phyloP scores from a whole-genome alignment of 805 yeast genomes.

The Saccharomycopsis fermentans region DNA sequence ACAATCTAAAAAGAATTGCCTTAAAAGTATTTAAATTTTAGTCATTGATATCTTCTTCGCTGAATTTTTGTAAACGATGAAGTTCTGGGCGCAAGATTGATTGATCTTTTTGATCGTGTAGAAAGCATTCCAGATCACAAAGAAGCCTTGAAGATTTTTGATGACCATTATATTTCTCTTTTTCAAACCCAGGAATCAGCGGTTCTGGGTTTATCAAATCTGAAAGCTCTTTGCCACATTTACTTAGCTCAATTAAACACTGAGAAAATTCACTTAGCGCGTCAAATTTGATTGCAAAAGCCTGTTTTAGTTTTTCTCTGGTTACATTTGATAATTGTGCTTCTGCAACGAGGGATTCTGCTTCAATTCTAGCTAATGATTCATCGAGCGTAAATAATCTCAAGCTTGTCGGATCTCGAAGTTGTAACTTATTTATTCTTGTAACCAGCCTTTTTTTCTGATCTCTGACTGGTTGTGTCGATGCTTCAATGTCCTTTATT shows the following conservation, averaged over 20 bases:
- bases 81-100: neutral
- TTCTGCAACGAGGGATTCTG: conserved; percentile 97
- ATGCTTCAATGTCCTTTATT: conserved; percentile 91
- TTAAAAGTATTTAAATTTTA: neutral
- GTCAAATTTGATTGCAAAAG: conserved; percentile 94
- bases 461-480: conserved; percentile 97
- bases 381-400: conserved; percentile 93
- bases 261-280: conserved; percentile 91
- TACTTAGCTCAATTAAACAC: conserved; percentile 94
- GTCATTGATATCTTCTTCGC: neutral
- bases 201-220: conserved; percentile 95
- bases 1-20: neutral
- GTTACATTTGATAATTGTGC: conserved; percentile 97
- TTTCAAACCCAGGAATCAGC: conserved; percentile 98
- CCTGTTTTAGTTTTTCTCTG: conserved; percentile 95
- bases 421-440: conserved; percentile 94
- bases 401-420: conserved; percentile 97
- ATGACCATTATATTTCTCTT: conserved; percentile 97
- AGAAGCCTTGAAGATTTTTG: conserved; percentile 97
- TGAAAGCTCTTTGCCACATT: conserved; percentile 94
- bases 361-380: conserved; percentile 98
- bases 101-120: conserved; percentile 35
- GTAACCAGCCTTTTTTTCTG: conserved; percentile 96
- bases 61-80: neutral
- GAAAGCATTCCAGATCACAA: conserved; percentile 91